phyloP scores from a whole-genome alignment of 2,329 filamentous ascomycete species.

The Aspergillus sp. region DNA sequence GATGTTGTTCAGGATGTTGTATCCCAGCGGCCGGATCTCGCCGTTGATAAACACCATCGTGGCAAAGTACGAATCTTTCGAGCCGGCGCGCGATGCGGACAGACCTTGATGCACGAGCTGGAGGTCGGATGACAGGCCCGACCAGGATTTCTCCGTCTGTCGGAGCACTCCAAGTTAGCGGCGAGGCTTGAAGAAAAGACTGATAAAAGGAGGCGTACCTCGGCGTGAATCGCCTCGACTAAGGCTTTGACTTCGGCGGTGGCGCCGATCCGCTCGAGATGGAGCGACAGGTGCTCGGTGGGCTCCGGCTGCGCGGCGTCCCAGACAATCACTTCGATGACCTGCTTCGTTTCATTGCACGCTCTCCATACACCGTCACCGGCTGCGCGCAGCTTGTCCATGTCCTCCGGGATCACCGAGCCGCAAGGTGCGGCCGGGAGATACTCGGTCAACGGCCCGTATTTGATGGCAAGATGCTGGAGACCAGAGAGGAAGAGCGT shows the following conservation, averaged over 20 bases:
- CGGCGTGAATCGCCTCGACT: conserved; percentile 1
- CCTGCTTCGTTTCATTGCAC: conserved; percentile 2
- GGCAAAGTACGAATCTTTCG: conserved; percentile 12
- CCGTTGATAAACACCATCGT: conserved; percentile 13
- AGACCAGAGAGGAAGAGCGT: conserved; percentile 13
- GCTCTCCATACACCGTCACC: conserved; percentile 6
- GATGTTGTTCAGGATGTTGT: conserved; percentile 14
- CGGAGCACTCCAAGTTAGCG: neutral
- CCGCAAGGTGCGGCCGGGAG: conserved; percentile 12
- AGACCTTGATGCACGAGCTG: conserved; percentile 5
- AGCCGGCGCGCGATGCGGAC: conserved; percentile 4
- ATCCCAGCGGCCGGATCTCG: conserved; percentile 10
- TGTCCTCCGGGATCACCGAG: conserved; percentile 8
- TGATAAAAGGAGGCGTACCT: neutral
- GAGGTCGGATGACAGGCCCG: conserved; percentile 2
- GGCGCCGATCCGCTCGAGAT: conserved; percentile 9
- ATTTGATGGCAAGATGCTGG: conserved; percentile 16
- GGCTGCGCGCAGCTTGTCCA: conserved; percentile 7
- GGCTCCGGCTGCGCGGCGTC: conserved; percentile 11
- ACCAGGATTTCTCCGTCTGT: conserved; percentile 9
- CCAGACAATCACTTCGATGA: conserved; percentile 14
- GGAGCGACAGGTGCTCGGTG: conserved; percentile 3
- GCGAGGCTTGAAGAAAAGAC: neutral
- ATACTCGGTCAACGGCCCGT: conserved; percentile 12
- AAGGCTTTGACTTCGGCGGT: conserved; percentile 4